Percentiles rank a stretch among this genome's conserved stretches.
Conservation (phyloP, 2,329 filamentous ascomycete species). For the Hypoxylon sp. region DNA sequence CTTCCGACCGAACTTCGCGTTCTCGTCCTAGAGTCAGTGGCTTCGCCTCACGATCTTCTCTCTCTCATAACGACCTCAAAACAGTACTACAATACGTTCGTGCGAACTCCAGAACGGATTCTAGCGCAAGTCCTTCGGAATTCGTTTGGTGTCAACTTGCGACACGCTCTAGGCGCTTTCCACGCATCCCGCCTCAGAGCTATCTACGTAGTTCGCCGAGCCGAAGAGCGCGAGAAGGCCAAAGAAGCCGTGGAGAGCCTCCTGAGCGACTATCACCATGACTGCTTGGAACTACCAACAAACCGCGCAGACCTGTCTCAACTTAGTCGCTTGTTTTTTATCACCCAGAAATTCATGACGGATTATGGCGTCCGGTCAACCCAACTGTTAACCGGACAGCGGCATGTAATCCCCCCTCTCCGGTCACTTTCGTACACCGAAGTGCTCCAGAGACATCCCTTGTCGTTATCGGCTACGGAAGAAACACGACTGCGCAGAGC, state of each 20-base stretch:
- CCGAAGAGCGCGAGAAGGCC: neutral
- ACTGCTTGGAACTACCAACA: neutral
- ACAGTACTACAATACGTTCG: neutral
- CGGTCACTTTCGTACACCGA: neutral
- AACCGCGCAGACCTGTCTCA: neutral
- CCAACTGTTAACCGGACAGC: neutral
- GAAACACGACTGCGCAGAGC: neutral
- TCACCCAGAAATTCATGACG: neutral
- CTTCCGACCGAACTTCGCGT: neutral
- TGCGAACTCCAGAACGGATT: neutral
- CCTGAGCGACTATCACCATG: neutral
- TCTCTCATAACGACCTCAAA: neutral
- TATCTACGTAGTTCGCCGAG: neutral
- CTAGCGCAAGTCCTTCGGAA: neutral
- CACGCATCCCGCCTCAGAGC: neutral
- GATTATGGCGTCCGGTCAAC: neutral
- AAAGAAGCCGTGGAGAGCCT: neutral
- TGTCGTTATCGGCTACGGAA: neutral
- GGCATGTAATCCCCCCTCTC: neutral
- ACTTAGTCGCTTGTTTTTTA: neutral
- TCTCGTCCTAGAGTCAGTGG: neutral
- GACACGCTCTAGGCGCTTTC: neutral
- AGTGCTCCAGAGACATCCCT: neutral
- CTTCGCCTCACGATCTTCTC: neutral
- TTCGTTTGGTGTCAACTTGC: neutral